Base-by-base conservation (phyloP, 768 basidiomycete species). In the Porpolomopsis calyptriformis region DNA sequence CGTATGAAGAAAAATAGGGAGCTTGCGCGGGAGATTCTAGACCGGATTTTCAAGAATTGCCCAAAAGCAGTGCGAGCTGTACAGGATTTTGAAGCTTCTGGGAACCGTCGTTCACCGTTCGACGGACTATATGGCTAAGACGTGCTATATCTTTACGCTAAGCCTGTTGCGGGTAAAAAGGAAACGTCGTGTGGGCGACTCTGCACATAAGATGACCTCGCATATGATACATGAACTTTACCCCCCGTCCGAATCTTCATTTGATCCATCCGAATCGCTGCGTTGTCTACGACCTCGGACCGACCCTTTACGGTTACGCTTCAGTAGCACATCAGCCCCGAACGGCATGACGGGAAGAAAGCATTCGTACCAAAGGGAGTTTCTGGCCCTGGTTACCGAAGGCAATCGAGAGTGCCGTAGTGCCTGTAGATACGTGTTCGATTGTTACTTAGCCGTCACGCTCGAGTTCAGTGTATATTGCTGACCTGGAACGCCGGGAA, bases 371-470 rank as follows among this genome's bases (percentile, higher is more conserved):
- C 73, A 89, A 61, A 40, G 87, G 88, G 48, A 91, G 70, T 62
- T 90, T 89, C 68, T 90, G 85, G 24, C 87, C 87, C 72, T 91
- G 87, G 59, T 85, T 89, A 36, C 85, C 86, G 56, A 91, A 80
- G 19, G 87, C 85, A 49, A 88, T 88, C 39, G 87, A 91, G 29
- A 91, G 72, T 8, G 87, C 82, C 36, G 88, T 91, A n/a, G 87
- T 88, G 63, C 88, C 86, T 86, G 54, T 44, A 55, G 39, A 47
- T 38, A 18, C 52, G 45, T 41, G 49, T 49, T 45, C 49, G 49
- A 50, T 55, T 55, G 49, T 49, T 20, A 39, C 50, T 22, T 49
- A 43, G 22, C 20, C 45, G 37, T 31, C 10, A 20, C 24, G 27
- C 4, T 9, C 8, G 3, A 5, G 14, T 24, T 6, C 29, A 47